phyloP scores from a whole-genome alignment of 345 rosid genomes.

The sweet orange (Citrus sinensis) region DVS_A1.0 CM039162.1:22271501-22272000 shows the following conservation, averaged over 20 bases:
- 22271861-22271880: constrained; percentile 88
- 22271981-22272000: neutral
- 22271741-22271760: constrained; percentile 32
- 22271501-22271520: neutral
- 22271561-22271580: neutral
- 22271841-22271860: constrained; percentile 68
- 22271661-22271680: neutral
- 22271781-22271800: constrained; percentile 79
- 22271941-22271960: constrained; percentile 11
- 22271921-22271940: constrained; percentile 58
- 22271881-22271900: constrained; percentile 80
- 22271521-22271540: neutral
- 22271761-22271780: constrained; percentile 77
- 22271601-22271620: neutral
- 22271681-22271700: neutral
- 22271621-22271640: neutral
- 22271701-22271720: neutral
- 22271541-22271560: neutral
- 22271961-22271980: neutral
- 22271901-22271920: constrained; percentile 72
- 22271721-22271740: neutral
- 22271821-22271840: constrained; percentile 60
- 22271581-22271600: neutral
- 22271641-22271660: neutral
- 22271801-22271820: constrained; percentile 84